Evolutionary conservation across 2,329 filamentous ascomycete species (phyloP), one percentile per base, ranked within the genome.

Genomic region (Sporothrix pseudoabietina): DNA sequence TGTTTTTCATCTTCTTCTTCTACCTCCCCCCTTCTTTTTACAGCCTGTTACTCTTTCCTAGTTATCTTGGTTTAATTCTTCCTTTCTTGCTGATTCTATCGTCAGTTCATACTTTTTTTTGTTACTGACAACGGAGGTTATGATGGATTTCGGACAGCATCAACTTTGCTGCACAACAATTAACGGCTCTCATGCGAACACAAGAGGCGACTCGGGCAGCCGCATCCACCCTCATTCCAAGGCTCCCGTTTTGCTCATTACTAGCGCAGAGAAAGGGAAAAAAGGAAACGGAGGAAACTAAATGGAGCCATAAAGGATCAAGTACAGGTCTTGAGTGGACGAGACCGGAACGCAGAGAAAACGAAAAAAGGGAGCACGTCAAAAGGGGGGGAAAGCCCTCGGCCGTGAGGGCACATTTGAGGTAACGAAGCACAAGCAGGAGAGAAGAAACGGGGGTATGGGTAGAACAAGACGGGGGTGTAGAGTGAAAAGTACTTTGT

Each of bases 401-500:
- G 66, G 66, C 66, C 66, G 66, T 69, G 66, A 52, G 44, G 19
- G n/a, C 8, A 54, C 19, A 69, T 54, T 69, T 35, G 49, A 69
- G 66, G 66, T 69, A 69, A 69, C 66, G 66, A 32, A 14, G n/a
- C 35, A 69, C 66, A 44, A 30, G 52, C 66, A 44, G 12, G 52
- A 69, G 7, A 47, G 16, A 16, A 52, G 65, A 47, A 44, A 41
- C 5, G 35, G 44, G 26, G 41, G 26, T 52, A 14, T 32, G 9
- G 5, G 8, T n/a, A 32, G 30, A 68, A 12, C 16, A 68, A 49
- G 65, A 68, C 65, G 14, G 19, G 44, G 44, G 22, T 63, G 59
- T 55, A 55, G 16, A 63, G 7, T 10, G 57, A 6, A 30, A 14
- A 41, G 10, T 8, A 47, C 26, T 26, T 55, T 7, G 52, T 9